Base-by-base conservation (phyloP, 495 filamentous ascomycete genomes). In the Aspergillus wentii region DNA sequence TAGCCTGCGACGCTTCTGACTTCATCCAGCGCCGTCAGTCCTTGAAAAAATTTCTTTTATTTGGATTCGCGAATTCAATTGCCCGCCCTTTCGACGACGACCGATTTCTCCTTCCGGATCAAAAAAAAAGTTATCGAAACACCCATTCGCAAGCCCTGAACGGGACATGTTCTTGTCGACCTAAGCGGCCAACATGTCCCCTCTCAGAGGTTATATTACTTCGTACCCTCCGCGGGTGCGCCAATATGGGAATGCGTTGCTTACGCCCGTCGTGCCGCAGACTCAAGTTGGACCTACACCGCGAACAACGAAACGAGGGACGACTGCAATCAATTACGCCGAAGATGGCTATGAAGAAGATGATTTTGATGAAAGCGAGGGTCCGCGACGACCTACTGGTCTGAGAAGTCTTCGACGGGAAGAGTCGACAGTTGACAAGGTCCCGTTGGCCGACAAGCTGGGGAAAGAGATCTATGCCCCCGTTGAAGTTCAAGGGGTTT, bases 291-390 rank as follows among this genome's bases (percentile, higher is more conserved):
- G 76, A 17, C 84, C 86, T 7, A 69, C 79, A 14, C 74, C 86
- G 41, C 79, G 91, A 52, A 95, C 88, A 14, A 97, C 92, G 14
- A 99, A 99, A 66, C 85, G 92, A 57, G 94, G 92, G 25, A 97
- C 92, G 2, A 88, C 86, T 26, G 86, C 88, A 30, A 90, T 96
- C 54, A 97, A 95, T 60, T 99, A 99, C 52, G 90, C 92, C 19
- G 92, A 99, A 59, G 88, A 96, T 52, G 90, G 86, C 13, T 94
- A 76, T 49, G 92, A 96, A 38, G 89, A 98, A 59, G 83, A 92
- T 35, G 89, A 95, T 49, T 91, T 95, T 43, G 89, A 95, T 25
- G 90, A 95, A 30, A 86, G 79, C 29, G 86, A 89, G 52, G 78
- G 71, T 21, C 80, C 82, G 28, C 78, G 87, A 38, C 79, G 86